Base-by-base conservation (phyloP, 2,329 filamentous ascomycete genomes). In the Thermothelomyces thermophilus region DNA sequence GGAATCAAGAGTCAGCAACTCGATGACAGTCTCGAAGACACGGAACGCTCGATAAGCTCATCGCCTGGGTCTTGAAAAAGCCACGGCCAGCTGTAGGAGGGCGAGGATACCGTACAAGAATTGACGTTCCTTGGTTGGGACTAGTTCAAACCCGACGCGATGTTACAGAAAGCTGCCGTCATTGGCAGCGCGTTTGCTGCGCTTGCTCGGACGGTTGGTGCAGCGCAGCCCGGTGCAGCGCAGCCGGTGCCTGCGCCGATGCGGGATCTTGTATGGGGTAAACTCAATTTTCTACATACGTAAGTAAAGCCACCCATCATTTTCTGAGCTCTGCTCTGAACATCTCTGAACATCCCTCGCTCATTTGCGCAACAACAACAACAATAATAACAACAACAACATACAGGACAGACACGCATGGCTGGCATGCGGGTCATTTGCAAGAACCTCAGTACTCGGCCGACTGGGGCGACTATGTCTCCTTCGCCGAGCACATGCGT, bases 381-480 rank as follows among this genome's bases (percentile, higher is more conserved):
- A n/a, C n/a, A 31, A 31, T 14, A 31, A 14, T 10, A 31, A 31
- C 9, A 14, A 31, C 9, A 31, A 14, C 30, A 31, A 14, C 30
- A 10, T 9, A 35, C 33, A 16, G 33, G 33, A 35, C 93, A 35
- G 87, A 97, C 66, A 93, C 87, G 4, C 93, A 97, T 70, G 91
- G 93, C 61, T 98, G 93, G 93, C 84, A 94, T 64, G 89, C 82
- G 9, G 93, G 93, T 1, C 93, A 98, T 73, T 71, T 97, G 5
- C 84, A 90, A 72, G 93, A 98, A 70, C 77, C 89, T 2, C 91
- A 93, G 53, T 98, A 94, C 68, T 90, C 88, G 6, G 91, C 89
- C 41, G 93, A 98, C 68, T 97, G 93, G 90, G 93, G 93, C 51
- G 93, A 98, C 70, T 98, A 97, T 68, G 79, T 97, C 61, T 96